phyloP scores from a whole-genome alignment of 208 protist genomes.

The Acanthamoeba royreba region DNA sequence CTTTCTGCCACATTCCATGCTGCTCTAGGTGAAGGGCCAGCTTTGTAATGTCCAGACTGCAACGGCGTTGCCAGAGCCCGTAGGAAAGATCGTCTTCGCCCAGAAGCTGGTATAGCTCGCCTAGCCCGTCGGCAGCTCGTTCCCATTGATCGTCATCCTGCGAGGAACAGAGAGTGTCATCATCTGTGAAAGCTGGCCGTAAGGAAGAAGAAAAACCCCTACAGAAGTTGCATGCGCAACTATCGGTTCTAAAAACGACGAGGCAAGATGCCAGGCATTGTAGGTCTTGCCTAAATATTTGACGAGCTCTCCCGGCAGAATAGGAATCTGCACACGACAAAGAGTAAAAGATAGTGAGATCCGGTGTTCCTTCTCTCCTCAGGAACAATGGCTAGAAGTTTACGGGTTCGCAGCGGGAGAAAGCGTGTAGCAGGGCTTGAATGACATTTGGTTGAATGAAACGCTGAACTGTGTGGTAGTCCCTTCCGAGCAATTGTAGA shows the following conservation, averaged over 20 bases:
- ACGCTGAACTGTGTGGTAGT: neutral
- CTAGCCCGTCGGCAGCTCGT: neutral
- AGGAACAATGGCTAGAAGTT: neutral
- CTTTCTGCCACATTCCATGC: constrained; percentile 1
- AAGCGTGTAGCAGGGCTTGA: neutral
- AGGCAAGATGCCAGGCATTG: neutral
- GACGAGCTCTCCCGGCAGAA: neutral
- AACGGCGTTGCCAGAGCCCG: neutral
- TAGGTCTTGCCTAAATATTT: constrained; percentile 30
- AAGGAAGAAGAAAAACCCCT: neutral
- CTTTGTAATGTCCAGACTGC: neutral
- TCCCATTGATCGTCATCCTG: neutral
- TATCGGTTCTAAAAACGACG: neutral
- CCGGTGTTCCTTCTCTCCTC: no score
- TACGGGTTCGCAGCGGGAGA: neutral
- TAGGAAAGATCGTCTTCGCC: neutral
- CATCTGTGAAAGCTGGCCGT: neutral
- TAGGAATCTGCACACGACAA: neutral
- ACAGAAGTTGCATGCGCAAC: neutral
- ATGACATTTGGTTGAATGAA: neutral
- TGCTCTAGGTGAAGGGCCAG: neutral
- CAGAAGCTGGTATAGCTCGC: constrained; percentile 4
- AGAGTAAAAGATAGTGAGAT: neutral
- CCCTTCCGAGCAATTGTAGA: neutral
- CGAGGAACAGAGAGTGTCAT: neutral